phyloP scores from a whole-genome alignment of 352 stramenopile species.

The Globisporangium lucens region DNA sequence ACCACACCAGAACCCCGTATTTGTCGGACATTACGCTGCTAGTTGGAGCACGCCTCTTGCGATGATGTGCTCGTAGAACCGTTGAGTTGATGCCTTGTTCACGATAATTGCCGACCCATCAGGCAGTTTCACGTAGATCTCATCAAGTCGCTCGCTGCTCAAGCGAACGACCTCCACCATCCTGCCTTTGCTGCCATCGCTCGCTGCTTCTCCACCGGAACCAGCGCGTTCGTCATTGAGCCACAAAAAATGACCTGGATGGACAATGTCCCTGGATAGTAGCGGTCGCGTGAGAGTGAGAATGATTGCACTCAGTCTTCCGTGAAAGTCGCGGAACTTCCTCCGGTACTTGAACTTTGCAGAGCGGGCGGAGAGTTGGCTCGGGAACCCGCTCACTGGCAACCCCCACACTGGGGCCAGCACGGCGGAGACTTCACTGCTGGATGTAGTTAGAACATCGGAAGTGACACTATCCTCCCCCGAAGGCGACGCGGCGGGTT shows the following conservation, averaged over 20 bases:
- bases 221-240: conserved; percentile 12
- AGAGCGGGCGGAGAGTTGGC: conserved; percentile 42
- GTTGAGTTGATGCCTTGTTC: conserved; percentile 20
- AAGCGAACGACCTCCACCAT: conserved; percentile 31
- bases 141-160: conserved; percentile 15
- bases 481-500: neutral
- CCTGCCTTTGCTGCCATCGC: conserved; percentile 12
- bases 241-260: conserved; percentile 39
- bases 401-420: conserved; percentile 36
- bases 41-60: conserved; percentile 31
- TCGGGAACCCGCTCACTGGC: conserved; percentile 35
- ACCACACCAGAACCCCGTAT: neutral
- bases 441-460: conserved; percentile 6
- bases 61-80: conserved; percentile 41
- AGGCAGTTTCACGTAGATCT: conserved; percentile 26
- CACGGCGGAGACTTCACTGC: conserved; percentile 12
- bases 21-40: neutral
- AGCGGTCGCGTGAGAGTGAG: conserved; percentile 42
- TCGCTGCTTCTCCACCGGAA: neutral
- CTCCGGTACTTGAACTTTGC: conserved; percentile 37
- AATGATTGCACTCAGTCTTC: conserved; percentile 33
- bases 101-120: conserved; percentile 21
- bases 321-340: conserved; percentile 33
- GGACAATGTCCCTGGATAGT: conserved; percentile 19
- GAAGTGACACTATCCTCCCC: neutral